Evolutionary conservation across 768 basidiomycete species (phyloP), one percentile per base, ranked within the genome.

Genomic region (Naganishia kalamii): DNA sequence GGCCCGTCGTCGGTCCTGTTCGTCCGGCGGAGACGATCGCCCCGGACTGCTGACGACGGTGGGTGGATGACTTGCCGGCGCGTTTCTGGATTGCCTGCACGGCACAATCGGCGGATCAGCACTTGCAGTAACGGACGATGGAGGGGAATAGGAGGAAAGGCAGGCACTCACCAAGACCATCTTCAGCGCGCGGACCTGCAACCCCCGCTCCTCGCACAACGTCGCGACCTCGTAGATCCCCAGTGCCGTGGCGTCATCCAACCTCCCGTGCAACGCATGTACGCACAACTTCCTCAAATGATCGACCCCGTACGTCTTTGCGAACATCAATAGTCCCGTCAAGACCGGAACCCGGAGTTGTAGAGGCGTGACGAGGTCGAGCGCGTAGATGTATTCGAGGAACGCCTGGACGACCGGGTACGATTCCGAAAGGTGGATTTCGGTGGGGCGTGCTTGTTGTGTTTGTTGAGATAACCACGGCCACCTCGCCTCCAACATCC

Each of bases 211-310:
- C 69, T 86, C 89, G 73, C 90, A 92, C 4, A 97, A 80, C 2
- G 93, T 94, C 10, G 93, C 90, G 11, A 96, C 92, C 76, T 96
- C 92, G 75, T 97, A 97, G 47, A 97, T 88, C 29, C 88, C 89
- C 21, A 93, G 89, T 29, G 89, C 90, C 13, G 88, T 90, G 30
- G 85, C 84, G 72, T 90, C 89, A 33, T 87, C 88, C 32, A 97
- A 78, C 17, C 88, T 84, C 23, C 87, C 85, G 74, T 98, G 94
- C 87, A 98, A 90, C 4, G 92, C 90, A 76, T 98, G 93, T 70
- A 88, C 88, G n/a, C 90, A 90, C 23, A 93, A 81, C 6, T 80
- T 81, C 69, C 87, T 85, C 21, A 99, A 80, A 74, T 93, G 86
- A 2, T 82, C 75, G 60, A 96, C 82, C 43, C 85, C 81, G 78